phyloP scores from a whole-genome alignment of 176 grass and related monocot species.

The Musa beccarii region DNA sequence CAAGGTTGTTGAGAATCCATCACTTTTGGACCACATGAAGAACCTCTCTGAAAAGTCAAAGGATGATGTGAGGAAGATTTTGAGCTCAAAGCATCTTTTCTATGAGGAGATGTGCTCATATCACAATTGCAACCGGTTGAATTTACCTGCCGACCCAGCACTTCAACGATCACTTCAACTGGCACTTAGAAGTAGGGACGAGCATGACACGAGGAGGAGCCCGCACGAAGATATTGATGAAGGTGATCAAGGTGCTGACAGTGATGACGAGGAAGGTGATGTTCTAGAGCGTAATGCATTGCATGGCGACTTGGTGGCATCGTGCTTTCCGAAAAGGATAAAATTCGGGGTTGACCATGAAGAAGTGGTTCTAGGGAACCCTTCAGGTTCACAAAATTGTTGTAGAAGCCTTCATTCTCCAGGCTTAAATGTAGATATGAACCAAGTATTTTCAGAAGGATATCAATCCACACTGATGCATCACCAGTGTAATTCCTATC shows the following conservation, averaged over 20 bases:
- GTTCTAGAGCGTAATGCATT: constrained; percentile 36
- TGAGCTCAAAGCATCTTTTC: constrained; percentile 91
- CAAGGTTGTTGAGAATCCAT: constrained; percentile 60
- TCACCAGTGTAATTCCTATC: constrained; percentile 32
- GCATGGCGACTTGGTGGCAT: constrained; percentile 26
- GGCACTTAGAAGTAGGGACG: constrained; percentile 68
- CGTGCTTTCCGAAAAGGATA: constrained; percentile 46
- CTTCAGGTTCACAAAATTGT: constrained; percentile 31
- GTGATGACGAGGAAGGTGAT: constrained; percentile 49
- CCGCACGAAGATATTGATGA: constrained; percentile 27
- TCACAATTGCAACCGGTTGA: constrained; percentile 75
- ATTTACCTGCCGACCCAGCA: constrained; percentile 65
- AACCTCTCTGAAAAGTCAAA: constrained; percentile 76
- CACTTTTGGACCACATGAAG: constrained; percentile 63
- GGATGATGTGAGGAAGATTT: constrained; percentile 85
- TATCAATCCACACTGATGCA: constrained; percentile 22
- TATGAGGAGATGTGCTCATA: constrained; percentile 97
- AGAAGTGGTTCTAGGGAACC: constrained; percentile 35
- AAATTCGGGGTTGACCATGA: constrained; percentile 22
- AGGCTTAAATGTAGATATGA: constrained; percentile 47
- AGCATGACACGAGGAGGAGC: constrained; percentile 29
- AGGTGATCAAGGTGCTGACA: constrained; percentile 48
- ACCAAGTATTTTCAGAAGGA: constrained; percentile 37
- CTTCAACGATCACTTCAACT: constrained; percentile 62
- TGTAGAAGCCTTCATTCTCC: constrained; percentile 22